Evolutionary conservation across 2,329 filamentous ascomycete species (phyloP), one percentile per base, ranked within the genome.

Genomic region (Colletotrichum cuscutae): DNA sequence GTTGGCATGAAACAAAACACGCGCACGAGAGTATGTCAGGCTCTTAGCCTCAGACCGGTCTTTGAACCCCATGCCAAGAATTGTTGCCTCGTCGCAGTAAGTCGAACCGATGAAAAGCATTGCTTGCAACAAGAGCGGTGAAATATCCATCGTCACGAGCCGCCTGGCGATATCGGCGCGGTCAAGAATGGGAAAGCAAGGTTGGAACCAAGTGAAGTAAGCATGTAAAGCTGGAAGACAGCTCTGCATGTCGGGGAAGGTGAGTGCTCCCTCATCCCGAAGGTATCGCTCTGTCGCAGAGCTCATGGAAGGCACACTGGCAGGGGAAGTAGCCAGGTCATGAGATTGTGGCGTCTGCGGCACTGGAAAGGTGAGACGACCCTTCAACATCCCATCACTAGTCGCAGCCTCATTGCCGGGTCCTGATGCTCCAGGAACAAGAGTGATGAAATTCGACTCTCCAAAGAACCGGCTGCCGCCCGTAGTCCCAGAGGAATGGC

Each of bases 121-220:
- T 0, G 86, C 84, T 74, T 89, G 87, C 1, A 89, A 76, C 2
- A 89, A 77, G 3, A 89, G 79, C 1, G 84, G 85, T 4, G 88
- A 88, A 2, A 89, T 80, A 1, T 79, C 82, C 11, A 82, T 81
- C 11, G 81, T 79, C 8, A 78, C 78, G 52, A 87, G 83, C 2
- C 79, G 78, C 2, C 79, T 77, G 66, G 83, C 81, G 9, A 88
- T 79, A 0, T 84, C 82, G 1, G 80, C 79, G 4, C 86, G 83
- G 74, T 89, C 86, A 0, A 90, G 75, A 13, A 90, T 83, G 0
- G 88, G 87, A 60, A 89, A 90, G 66, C 86, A 87, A 0, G 88
- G 87, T 74, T 90, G 88, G 65, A 89, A 89, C 84, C 87, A 88
- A 26, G 82, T 80, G 67, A 90, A 90, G 78, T 89, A 90, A 0